Conservation (phyloP, 2,329 filamentous ascomycete species). For the Phialophora tarda region DNA sequence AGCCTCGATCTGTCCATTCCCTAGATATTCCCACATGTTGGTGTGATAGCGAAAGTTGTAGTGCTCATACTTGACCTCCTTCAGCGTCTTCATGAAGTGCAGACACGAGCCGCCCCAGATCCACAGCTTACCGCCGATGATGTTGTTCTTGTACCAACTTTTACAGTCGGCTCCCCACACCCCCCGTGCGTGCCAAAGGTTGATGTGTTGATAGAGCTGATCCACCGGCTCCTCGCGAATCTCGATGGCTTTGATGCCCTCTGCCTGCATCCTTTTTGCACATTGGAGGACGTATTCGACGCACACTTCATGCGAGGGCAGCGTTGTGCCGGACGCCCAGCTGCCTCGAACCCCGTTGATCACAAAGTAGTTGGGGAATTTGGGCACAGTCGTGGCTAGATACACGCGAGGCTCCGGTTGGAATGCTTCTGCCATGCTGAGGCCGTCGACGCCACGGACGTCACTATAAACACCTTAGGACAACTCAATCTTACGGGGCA, state of each 20-base stretch:
- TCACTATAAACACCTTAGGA: background rate
- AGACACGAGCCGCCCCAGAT: slow-evolving; percentile 26
- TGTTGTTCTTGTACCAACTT: slow-evolving; percentile 24
- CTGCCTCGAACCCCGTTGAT: slow-evolving; percentile 23
- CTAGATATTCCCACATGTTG: slow-evolving; percentile 30
- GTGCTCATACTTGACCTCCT: slow-evolving; percentile 26
- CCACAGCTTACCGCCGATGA: slow-evolving; percentile 23
- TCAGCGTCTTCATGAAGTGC: slow-evolving; percentile 33
- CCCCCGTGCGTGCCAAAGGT: slow-evolving; percentile 25
- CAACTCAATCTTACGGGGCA: too few species aligned
- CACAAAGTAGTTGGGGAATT: slow-evolving; percentile 35
- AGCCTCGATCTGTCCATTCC: slow-evolving; percentile 27
- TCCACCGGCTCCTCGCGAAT: slow-evolving; percentile 20
- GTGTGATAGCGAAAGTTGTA: slow-evolving; percentile 23
- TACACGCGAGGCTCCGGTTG: slow-evolving; percentile 23
- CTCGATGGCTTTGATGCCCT: slow-evolving; percentile 25
- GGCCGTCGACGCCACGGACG: slow-evolving; percentile 16
- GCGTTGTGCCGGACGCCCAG: slow-evolving; percentile 18
- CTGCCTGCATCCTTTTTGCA: slow-evolving; percentile 23
- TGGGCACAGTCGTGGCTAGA: slow-evolving; percentile 20
- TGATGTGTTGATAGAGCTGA: slow-evolving; percentile 28
- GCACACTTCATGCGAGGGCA: slow-evolving; percentile 23
- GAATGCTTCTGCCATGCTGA: slow-evolving; percentile 19
- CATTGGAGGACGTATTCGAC: slow-evolving; percentile 30
- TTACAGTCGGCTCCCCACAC: background rate